Base-by-base conservation (phyloP, 345 rosid genomes). In the Bretschneidera sinensis region DNA sequence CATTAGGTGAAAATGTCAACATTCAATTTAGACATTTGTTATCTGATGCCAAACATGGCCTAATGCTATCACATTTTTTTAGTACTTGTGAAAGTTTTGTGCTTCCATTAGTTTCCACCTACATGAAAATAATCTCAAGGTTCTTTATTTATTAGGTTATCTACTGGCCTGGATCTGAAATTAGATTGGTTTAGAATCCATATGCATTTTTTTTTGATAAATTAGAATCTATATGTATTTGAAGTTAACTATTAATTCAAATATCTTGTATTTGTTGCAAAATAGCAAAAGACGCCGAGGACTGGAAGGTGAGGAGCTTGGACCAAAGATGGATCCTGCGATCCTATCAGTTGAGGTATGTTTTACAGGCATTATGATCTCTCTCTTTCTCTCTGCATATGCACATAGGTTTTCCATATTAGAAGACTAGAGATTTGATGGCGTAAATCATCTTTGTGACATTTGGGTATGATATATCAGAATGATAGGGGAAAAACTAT, bases 291-390 rank as follows among this genome's bases (percentile, higher is more conserved):
- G 68, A 68, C 85, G 72, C 23, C 88, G 74, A 59, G 77, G 61
- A 24, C 51, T 55, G 21, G 94, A 81, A 78, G 69, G 74, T 63
- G 75, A 65, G 45, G 80, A 72, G 63, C 49, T 64, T 47, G 75
- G 71, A 64, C 84, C 79, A 35, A 72, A 66, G 16, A 75, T 75
- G 75, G 97, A 86, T 73, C 97, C 99, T 70, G 86, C 98, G 45
- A 84, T 94, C 78, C 74, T 94, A 53, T 94, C 96, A 20, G 95
- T 90, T 25, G 99, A 90, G 96, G 98, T 92, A 73, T 61, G 48
- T 52, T 68, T 14, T 57, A 35, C 45, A 47, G 52, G 43, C 47
- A 35, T 24, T 50, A 20, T 45, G 55, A 16, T 31, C 20, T 22
- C 33, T 25, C 21, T 35, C 59, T 43, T 35, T 24, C n/a, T 43